Evolutionary conservation across 1,284 basidiomycete species (phyloP), one percentile per base, ranked within the genome.

Genomic region (Rhodotorula mucilaginosa): DNA sequence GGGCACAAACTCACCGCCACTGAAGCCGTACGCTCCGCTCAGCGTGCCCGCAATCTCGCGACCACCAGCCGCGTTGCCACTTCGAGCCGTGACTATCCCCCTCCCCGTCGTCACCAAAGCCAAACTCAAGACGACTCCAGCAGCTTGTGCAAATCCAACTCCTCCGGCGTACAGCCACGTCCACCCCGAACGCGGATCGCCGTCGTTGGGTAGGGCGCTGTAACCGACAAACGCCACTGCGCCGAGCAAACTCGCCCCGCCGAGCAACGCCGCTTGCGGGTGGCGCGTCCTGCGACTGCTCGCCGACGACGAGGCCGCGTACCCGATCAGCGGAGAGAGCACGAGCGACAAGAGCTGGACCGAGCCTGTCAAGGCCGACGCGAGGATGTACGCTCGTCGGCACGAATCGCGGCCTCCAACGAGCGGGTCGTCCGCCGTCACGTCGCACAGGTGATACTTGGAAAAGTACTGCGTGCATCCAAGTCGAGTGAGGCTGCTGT

Each of bases 341-440:
- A 77, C 56, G 26, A 78, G 76, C 13, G 75, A 69, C 29, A 75
- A 52, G 52, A 78, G 74, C 56, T 78, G 74, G 6, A 76, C 64
- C 18, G 63, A 48, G 29, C 77, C 77, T 0, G 76, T 75, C 5
- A 78, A 49, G 44, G 70, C 70, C 16, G 76, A 76, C 3, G 76
- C 64, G 34, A 72, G 61, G n/a, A 74, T 62, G 61, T 72, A 74
- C 15, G 75, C 76, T 47, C 51, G 61, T 18, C 69, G 73, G 51
- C 76, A 77, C 23, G 67, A 60, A 31, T 19, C 16, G 52, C 16
- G 48, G 13, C 23, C 5, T 4, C 18, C 15, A 26, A n/a, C 5
- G 62, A 62, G 65, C 7, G 70, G 51, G 1, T 31, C 13, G 13
- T 26, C 13, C 26, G 21, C 10, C 1, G 61, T 44, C 39, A 44